These are phyloP conservation scores for Alnus rubra DNA, from an alignment of 306 rosid genomes.

Conservation along the genomic window DNA sequence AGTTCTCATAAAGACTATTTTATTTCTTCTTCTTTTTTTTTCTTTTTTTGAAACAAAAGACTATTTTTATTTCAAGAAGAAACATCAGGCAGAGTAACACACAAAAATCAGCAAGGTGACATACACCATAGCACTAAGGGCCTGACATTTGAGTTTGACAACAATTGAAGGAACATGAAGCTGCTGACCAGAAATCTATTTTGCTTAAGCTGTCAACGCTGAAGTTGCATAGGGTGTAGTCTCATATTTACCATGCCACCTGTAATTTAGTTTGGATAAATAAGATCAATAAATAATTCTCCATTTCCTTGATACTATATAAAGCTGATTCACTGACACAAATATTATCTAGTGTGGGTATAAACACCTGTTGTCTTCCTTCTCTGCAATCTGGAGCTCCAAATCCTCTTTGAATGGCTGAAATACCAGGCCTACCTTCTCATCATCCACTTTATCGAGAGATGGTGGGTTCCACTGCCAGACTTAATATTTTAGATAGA, in stretches of 20 bases:
- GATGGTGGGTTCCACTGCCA: conserved; percentile 82
- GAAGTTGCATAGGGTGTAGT: conserved; percentile 52
- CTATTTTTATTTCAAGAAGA: background rate
- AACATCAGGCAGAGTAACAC: background rate
- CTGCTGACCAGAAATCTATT: conserved; percentile 10
- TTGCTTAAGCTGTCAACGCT: conserved; percentile 25
- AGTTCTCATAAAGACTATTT: background rate
- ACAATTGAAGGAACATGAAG: conserved; percentile 3
- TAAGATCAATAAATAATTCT: background rate
- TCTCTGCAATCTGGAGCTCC: conserved; percentile 73
- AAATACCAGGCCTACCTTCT: conserved; percentile 57
- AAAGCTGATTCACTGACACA: background rate
- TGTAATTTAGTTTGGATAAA: conserved; percentile 30
- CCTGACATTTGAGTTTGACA: background rate
- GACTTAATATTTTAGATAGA: conserved; percentile 7
- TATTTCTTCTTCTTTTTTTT: background rate
- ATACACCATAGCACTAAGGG: background rate
- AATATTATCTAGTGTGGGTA: background rate
- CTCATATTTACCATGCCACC: conserved; percentile 88
- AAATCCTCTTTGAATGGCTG: conserved; percentile 59
- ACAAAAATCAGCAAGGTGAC: background rate
- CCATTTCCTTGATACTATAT: background rate
- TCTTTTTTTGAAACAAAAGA: too few relatives aligned
- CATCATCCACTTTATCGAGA: conserved; percentile 57
- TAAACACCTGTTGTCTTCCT: conserved; percentile 59